Percentiles rank a stretch among this genome's conserved stretches.
Evolutionary conservation across 257 asterid genomes (phyloP).

Genomic region (Nicotiana paniculata): DNA sequence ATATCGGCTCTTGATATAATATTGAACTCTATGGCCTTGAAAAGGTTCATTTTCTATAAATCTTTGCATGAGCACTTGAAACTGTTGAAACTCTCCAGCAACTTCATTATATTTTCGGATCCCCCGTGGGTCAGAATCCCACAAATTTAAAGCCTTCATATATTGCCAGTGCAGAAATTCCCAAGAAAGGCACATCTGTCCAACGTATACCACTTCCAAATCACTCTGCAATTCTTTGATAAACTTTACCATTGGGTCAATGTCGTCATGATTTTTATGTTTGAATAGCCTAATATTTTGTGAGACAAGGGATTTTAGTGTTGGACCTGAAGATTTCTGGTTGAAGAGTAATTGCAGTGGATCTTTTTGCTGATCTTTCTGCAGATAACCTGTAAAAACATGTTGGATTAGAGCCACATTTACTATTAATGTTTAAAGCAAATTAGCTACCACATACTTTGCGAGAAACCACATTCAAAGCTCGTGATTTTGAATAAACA

Average conservation of each 20-base stretch:
- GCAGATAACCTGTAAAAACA: slow-evolving; percentile 61
- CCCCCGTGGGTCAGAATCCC: slow-evolving; percentile 67
- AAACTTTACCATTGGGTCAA: slow-evolving; percentile 72
- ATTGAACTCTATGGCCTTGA: slow-evolving; percentile 66
- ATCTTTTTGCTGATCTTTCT: slow-evolving; percentile 51
- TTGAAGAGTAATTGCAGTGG: slow-evolving; percentile 55
- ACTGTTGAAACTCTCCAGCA: slow-evolving; percentile 87
- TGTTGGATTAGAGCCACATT: not conserved
- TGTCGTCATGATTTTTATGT: slow-evolving; percentile 48
- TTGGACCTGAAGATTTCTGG: slow-evolving; percentile 44
- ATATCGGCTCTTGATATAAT: slow-evolving; percentile 58
- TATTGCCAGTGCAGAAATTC: slow-evolving; percentile 87
- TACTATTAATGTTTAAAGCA: too few species aligned
- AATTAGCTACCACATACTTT: too few species aligned
- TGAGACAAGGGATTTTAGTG: slow-evolving; percentile 51
- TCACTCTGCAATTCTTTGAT: slow-evolving; percentile 69
- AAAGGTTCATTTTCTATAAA: slow-evolving; percentile 79
- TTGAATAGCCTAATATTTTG: slow-evolving; percentile 51
- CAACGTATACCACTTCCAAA: slow-evolving; percentile 79
- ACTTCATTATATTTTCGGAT: slow-evolving; percentile 59
- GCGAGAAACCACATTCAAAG: too few species aligned
- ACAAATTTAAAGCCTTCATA: slow-evolving; percentile 59
- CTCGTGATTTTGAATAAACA: too few species aligned
- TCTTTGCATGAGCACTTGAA: slow-evolving; percentile 83
- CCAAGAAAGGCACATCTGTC: slow-evolving; percentile 95